Evolutionary conservation across 177 flowering plant species (phyloP).

Genomic region (Telopea speciosissima): DNA sequence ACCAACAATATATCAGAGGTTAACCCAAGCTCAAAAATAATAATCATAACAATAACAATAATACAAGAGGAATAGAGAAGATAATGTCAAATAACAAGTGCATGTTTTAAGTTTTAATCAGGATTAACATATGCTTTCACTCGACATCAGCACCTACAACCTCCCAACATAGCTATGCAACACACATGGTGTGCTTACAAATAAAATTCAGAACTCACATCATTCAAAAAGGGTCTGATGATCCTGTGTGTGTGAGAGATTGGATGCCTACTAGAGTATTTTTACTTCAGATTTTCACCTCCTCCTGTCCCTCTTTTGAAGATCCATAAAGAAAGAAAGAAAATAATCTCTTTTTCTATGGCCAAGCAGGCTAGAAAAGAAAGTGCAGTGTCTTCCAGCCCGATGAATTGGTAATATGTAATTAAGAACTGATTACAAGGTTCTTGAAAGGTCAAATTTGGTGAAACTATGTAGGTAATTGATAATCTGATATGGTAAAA

Average conservation of each 20-base stretch:
- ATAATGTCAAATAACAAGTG: background rate
- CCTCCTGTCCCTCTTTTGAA: background rate
- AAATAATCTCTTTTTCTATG: background rate
- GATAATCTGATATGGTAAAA: background rate
- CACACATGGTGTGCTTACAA: background rate
- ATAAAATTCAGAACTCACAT: background rate
- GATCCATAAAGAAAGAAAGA: no score
- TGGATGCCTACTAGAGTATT: no score
- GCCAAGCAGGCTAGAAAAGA: background rate
- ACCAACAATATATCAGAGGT: background rate
- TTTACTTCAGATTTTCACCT: no score
- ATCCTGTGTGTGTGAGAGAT: background rate
- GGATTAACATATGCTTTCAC: background rate
- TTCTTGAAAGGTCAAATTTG: background rate
- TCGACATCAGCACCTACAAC: background rate
- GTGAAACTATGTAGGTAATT: background rate
- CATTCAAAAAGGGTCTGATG: background rate
- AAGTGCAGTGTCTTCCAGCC: background rate
- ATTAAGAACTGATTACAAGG: no score
- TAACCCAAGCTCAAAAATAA: background rate
- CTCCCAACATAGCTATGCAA: background rate
- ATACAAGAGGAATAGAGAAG: background rate
- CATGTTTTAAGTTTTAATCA: background rate
- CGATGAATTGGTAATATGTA: no score
- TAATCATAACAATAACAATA: no score